phyloP scores from a whole-genome alignment of 345 rosid species.

The Zanthoxylum bungeanum region DNA sequence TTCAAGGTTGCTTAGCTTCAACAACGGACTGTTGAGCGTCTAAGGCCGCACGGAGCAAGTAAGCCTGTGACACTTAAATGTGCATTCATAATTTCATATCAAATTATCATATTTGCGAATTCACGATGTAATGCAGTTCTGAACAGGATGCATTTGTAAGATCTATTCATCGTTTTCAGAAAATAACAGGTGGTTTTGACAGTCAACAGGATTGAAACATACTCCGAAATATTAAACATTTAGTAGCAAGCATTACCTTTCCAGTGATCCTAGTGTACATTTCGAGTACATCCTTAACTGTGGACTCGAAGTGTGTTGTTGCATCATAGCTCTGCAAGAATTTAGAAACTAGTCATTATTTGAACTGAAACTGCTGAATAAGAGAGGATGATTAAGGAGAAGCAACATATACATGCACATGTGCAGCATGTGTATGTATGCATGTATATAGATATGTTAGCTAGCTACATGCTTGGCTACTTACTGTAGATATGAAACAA shows the following conservation, averaged over 20 bases:
- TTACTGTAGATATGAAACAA: conserved; percentile 84
- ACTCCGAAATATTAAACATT: background rate
- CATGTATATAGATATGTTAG: background rate
- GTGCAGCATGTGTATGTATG: background rate
- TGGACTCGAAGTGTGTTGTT: conserved; percentile 87
- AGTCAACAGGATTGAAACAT: background rate
- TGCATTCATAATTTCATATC: no score
- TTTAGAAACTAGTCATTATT: background rate
- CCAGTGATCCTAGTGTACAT: conserved; percentile 84
- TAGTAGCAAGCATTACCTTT: conserved; percentile 42
- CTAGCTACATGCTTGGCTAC: conserved; percentile 5
- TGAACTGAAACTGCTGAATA: background rate
- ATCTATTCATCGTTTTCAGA: background rate
- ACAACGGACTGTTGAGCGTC: no score
- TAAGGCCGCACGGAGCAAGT: no score
- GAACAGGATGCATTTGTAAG: no score
- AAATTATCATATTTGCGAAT: no score
- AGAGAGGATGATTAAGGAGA: no score
- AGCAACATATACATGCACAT: background rate
- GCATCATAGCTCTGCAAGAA: conserved; percentile 70
- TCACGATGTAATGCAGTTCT: no score
- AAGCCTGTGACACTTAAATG: no score
- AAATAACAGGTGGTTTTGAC: background rate
- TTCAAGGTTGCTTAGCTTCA: no score
- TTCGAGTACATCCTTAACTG: conserved; percentile 67